A percentile compares a stretch with the other conserved stretches of the same genome.
Conservation (phyloP, 78 protist species). For the Monocercomonoides exilis region DNA sequence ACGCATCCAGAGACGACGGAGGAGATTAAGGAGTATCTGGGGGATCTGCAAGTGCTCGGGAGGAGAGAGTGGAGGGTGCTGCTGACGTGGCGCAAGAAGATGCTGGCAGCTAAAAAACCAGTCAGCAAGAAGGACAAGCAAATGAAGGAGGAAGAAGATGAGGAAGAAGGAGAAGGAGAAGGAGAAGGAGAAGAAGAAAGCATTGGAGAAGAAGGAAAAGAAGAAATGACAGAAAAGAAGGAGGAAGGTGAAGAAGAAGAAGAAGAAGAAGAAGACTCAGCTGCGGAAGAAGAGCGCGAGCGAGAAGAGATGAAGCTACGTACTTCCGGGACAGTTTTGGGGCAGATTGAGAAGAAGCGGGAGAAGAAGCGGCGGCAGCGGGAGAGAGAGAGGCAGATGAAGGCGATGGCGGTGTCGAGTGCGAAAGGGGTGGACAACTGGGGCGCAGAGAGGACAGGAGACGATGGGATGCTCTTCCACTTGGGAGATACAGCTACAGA, state of each 20-base stretch:
- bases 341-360: background rate
- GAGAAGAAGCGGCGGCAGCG: background rate
- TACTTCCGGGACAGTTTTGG: background rate
- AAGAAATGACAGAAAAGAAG: conserved; percentile 3
- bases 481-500: background rate
- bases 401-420: background rate
- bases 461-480: background rate
- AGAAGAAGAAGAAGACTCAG: background rate
- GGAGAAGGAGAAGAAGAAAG: conserved; percentile 8
- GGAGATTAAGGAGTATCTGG: conserved; percentile 44
- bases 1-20: conserved; percentile 57
- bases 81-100: conserved; percentile 17
- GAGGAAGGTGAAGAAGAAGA: background rate
- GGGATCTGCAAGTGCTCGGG: conserved; percentile 65
- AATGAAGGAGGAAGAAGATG: conserved; percentile 29
- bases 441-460: background rate
- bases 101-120: background rate
- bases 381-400: background rate
- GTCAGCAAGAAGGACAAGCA: background rate
- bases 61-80: conserved; percentile 57
- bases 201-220: background rate
- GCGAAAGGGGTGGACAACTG: background rate
- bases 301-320: background rate
- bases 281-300: background rate
- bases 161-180: conserved; percentile 22